These are phyloP conservation scores for Ophiostoma angusticollis DNA, from an alignment of 2,329 filamentous ascomycete species.

Conservation along the genomic window DNA sequence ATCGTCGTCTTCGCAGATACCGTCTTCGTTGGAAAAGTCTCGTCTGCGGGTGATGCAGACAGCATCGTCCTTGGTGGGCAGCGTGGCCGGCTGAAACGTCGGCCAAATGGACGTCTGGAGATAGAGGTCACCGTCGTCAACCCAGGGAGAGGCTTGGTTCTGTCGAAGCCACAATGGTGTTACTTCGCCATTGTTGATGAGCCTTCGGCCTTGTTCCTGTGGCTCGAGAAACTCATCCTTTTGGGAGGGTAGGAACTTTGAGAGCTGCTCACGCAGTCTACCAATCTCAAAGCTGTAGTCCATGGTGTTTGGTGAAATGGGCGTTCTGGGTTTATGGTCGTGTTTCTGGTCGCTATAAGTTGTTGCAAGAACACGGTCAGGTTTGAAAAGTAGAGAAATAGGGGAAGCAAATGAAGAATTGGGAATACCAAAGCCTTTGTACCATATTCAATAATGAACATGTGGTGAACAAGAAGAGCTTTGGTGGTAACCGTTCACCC, in stretches of 20 bases:
- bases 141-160: no score
- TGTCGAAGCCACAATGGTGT: not conserved
- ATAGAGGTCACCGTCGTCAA: not conserved
- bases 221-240: not conserved
- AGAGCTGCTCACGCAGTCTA: not conserved
- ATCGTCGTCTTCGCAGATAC: not conserved
- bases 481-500: no score
- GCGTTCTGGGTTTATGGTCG: no score
- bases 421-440: no score
- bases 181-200: not conserved
- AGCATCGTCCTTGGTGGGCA: not conserved
- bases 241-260: not conserved
- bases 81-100: not conserved
- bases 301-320: no score
- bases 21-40: no score
- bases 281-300: no score
- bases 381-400: not conserved
- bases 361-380: not conserved
- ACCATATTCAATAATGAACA: no score
- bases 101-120: constrained; percentile 6
- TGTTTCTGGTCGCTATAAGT: no score
- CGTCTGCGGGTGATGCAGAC: no score
- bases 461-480: no score
- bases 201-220: not conserved
- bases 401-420: not conserved